Evolutionary conservation across 495 filamentous ascomycete genomes (phyloP), one percentile per base, ranked within the genome.

Genomic region (Pyronema domesticum): DNA sequence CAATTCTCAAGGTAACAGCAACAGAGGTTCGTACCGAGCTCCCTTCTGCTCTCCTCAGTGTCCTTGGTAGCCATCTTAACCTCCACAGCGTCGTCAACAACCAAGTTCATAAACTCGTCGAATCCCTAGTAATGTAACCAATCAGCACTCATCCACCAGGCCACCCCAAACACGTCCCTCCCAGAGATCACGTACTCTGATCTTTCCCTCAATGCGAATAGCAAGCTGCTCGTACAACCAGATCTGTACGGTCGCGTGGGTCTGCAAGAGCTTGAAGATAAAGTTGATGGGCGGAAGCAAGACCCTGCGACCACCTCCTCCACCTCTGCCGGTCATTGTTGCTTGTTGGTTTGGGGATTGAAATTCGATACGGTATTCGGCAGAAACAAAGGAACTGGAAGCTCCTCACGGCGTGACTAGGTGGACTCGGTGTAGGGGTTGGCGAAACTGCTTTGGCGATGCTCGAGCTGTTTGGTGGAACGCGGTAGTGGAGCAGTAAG

Each of bases 51-150:
- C 70, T 94, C 89, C 43, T 78, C 79, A 13, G 84, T 80, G 9
- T 76, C 80, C 72, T 94, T 94, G 51, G 82, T 85, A 51, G 84
- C 74, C 65, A 82, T 76, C 69, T 83, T 85, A 37, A 98, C 86
- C 69, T 96, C 91, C 53, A 94, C 78, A 37, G 91, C 91, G 63
- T 98, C 86, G 64, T 95, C 89, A 50, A 96, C 77, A 35, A 96
- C 91, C 42, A 98, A 75, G 69, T 98, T 98, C 93, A 98, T 96
- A 70, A 95, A 98, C 68, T 98, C 91, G 68, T 98, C 91, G 59
- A 94, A 98, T 35, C 87, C 88, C 83, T 93, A 64, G 15, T 34
- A 9, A 37, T 30, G 23, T 30, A 30, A 30, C 35, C 6, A 34
- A 58, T 19, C 13, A 18, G 10, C 39, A 43, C n/a, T 39, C 18